A percentile compares a stretch with the other conserved stretches of the same genome.
These are phyloP conservation scores for Tremella mesenterica DNA, from an alignment of 768 basidiomycete species.

Conservation along the genomic window DNA sequence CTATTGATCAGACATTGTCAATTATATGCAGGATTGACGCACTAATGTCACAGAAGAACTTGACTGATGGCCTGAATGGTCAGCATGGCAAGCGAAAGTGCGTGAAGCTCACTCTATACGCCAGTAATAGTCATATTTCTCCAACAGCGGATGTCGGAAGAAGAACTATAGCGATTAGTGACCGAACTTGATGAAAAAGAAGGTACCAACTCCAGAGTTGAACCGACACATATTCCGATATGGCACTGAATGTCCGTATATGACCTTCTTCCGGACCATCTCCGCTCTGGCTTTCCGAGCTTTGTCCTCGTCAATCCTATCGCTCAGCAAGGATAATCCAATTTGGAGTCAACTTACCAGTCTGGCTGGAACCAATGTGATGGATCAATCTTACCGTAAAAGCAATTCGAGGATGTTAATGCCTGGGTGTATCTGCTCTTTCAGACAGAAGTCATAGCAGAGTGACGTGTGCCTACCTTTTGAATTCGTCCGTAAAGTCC, in stretches of 20 bases:
- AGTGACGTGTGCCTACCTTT: constrained; percentile 14
- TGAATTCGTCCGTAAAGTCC: constrained; percentile 39
- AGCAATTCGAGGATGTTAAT: constrained; percentile 57
- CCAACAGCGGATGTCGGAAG: constrained; percentile 67
- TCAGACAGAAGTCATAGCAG: constrained; percentile 49
- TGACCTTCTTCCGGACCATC: constrained; percentile 57
- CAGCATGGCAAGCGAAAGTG: background rate
- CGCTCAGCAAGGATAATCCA: background rate
- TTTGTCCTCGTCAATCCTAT: constrained; percentile 61
- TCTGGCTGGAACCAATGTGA: constrained; percentile 68
- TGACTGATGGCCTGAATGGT: constrained; percentile 57
- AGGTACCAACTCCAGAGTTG: constrained; percentile 67
- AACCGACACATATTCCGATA: constrained; percentile 96
- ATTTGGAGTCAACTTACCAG: constrained; percentile 41
- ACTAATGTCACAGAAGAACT: constrained; percentile 64
- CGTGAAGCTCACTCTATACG: constrained; percentile 62
- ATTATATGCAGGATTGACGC: constrained; percentile 1
- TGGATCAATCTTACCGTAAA: constrained; percentile 56
- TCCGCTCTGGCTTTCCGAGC: constrained; percentile 54
- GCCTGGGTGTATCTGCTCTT: constrained; percentile 45
- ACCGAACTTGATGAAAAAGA: too few species aligned
- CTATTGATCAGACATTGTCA: constrained; percentile 10
- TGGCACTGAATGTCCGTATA: constrained; percentile 50
- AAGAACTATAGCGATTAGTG: constrained; percentile 63
- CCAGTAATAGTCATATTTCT: constrained; percentile 79